Evolutionary conservation across 495 filamentous ascomycete species (phyloP).

Genomic region (Bryoglossum gracile): DNA sequence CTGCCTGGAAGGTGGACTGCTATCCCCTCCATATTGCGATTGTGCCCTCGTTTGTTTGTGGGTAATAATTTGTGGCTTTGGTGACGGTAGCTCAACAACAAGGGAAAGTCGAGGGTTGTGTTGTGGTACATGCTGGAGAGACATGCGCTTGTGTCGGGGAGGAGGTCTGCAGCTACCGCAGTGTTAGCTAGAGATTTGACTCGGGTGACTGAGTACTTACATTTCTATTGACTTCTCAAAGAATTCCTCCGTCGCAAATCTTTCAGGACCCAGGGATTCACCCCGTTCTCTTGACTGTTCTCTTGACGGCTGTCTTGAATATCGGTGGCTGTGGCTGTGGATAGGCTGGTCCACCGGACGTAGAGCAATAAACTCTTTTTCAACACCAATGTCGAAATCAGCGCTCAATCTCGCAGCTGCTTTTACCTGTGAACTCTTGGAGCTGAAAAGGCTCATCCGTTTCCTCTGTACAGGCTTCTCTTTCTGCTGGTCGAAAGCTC

Average conservation of each 20-base stretch:
- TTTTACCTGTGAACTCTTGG: conserved; percentile 15
- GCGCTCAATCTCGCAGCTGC: background rate
- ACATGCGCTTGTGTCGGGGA: conserved; percentile 8
- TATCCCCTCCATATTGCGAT: background rate
- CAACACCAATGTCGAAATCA: background rate
- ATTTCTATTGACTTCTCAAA: background rate
- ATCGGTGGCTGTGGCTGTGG: no score
- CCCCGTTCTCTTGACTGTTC: conserved; percentile 1
- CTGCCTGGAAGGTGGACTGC: no score
- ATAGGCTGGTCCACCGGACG: no score
- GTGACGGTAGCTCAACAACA: conserved; percentile 15
- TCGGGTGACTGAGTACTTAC: conserved; percentile 1
- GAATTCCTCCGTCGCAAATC: background rate
- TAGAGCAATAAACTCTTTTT: background rate
- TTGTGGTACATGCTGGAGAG: conserved; percentile 13
- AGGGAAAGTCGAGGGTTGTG: conserved; percentile 17
- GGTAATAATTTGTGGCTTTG: background rate
- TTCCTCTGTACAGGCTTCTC: background rate
- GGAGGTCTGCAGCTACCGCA: conserved; percentile 1
- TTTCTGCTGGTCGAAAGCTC: background rate
- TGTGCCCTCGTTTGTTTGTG: background rate
- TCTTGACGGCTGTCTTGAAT: background rate
- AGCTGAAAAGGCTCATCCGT: conserved; percentile 19
- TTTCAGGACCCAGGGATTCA: background rate
- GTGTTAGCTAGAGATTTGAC: conserved; percentile 2